phyloP scores from a whole-genome alignment of 306 rosid species.

The Vigna unguiculata region DNA sequence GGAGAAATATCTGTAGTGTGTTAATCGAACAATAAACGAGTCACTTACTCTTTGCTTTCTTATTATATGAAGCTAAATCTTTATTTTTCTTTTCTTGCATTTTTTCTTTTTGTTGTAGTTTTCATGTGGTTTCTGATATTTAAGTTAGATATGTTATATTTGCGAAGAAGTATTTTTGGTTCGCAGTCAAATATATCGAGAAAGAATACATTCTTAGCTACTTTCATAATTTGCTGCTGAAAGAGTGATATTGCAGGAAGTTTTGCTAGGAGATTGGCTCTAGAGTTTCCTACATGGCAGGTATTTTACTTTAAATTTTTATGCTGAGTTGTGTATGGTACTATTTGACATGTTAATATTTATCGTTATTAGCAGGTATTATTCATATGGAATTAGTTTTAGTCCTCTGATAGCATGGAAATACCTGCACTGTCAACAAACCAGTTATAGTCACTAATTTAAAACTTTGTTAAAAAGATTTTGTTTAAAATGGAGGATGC shows the following conservation, averaged over 20 bases:
- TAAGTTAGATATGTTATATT: constrained; percentile 8
- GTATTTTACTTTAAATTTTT: constrained; percentile 57
- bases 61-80: neutral
- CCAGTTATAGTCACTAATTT: constrained; percentile 9
- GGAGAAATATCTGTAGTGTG: constrained; percentile 14
- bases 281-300: constrained; percentile 95
- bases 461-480: neutral
- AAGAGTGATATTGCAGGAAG: constrained; percentile 67
- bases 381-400: constrained; percentile 25
- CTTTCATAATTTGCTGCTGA: constrained; percentile 36
- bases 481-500: constrained; percentile 24
- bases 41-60: constrained; percentile 23
- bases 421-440: constrained; percentile 10
- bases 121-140: constrained; percentile 7
- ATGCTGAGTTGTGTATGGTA: constrained; percentile 25
- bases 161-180: neutral
- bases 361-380: constrained; percentile 1
- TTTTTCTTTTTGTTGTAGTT: constrained; percentile 13
- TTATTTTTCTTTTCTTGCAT: constrained; percentile 9
- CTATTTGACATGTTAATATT: constrained; percentile 12
- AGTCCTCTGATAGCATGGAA: constrained; percentile 9
- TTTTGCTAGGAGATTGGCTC: constrained; percentile 83
- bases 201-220: neutral
- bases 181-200: constrained; percentile 10
- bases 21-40: neutral